Evolutionary conservation across 768 basidiomycete genomes (phyloP).

Genomic region (Tricholoma furcatifolium): DNA sequence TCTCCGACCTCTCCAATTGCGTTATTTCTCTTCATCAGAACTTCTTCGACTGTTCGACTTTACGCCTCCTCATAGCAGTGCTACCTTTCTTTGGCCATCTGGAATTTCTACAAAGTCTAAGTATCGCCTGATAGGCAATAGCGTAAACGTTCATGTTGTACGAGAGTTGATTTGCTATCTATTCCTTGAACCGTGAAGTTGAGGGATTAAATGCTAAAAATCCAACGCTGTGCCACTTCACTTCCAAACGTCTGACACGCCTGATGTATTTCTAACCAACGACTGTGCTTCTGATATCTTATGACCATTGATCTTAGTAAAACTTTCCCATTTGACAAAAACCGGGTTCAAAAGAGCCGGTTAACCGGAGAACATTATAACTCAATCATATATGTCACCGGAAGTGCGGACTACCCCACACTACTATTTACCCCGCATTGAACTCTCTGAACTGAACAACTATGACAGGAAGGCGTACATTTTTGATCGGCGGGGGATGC

Average conservation of each 20-base stretch:
- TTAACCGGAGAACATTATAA: too few species aligned
- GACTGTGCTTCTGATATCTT: too few species aligned
- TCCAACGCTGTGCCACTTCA: too few species aligned
- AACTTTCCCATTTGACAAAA: too few species aligned
- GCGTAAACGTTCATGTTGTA: slow-evolving; percentile 77
- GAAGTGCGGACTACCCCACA: neutral
- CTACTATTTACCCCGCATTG: neutral
- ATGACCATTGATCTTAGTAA: too few species aligned
- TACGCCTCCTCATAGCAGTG: slow-evolving; percentile 23
- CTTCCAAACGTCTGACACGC: too few species aligned
- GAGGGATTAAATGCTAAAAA: too few species aligned
- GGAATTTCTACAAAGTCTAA: slow-evolving; percentile 62
- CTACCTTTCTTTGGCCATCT: slow-evolving; percentile 61
- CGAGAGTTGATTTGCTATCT: slow-evolving; percentile 60
- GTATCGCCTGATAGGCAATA: slow-evolving; percentile 80
- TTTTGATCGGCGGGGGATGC: slow-evolving; percentile 71
- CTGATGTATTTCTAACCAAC: too few species aligned
- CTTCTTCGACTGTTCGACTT: slow-evolving; percentile 70
- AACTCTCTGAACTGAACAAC: neutral
- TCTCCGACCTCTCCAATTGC: slow-evolving; percentile 56
- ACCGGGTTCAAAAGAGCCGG: too few species aligned
- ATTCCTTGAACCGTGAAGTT: slow-evolving; percentile 17
- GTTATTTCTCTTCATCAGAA: slow-evolving; percentile 77
- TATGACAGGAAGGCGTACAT: slow-evolving; percentile 49
- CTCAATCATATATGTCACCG: too few species aligned